Evolutionary conservation across 2,329 filamentous ascomycete species (phyloP).

Genomic region (Paraconiothyrium sp.): DNA sequence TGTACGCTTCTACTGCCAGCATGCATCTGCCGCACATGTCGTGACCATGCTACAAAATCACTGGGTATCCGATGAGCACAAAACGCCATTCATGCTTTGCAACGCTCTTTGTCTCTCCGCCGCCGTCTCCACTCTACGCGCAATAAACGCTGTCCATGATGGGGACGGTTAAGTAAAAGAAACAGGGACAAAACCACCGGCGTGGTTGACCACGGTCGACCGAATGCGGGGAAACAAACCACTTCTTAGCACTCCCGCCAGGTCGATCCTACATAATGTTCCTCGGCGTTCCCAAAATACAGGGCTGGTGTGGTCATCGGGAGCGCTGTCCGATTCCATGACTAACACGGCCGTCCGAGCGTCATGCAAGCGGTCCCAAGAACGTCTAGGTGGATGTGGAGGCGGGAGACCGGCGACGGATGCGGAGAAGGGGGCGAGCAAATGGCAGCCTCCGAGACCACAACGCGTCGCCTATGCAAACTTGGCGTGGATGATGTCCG

Average conservation of each 20-base stretch:
- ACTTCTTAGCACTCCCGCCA: constrained; percentile 43
- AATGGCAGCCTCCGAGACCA: constrained; percentile 32
- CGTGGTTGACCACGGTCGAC: constrained; percentile 13
- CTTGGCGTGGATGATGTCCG: constrained; percentile 98
- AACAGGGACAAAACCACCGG: constrained; percentile 33
- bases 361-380: constrained; percentile 40
- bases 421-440: constrained; percentile 34
- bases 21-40: not conserved
- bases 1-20: not conserved
- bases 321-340: constrained; percentile 42
- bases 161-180: constrained; percentile 46
- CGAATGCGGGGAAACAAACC: constrained; percentile 50
- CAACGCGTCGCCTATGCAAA: constrained; percentile 72
- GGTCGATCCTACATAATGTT: constrained; percentile 25
- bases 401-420: constrained; percentile 35
- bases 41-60: constrained; percentile 33
- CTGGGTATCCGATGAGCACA: constrained; percentile 46
- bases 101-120: constrained; percentile 25
- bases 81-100: constrained; percentile 48
- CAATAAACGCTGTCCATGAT: constrained; percentile 26
- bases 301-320: constrained; percentile 38
- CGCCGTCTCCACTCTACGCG: constrained; percentile 19
- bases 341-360: constrained; percentile 45
- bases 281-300: constrained; percentile 27
- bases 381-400: constrained; percentile 33